Base-by-base conservation (phyloP, 345 rosid species). In the Barbarea vulgaris region DNA sequence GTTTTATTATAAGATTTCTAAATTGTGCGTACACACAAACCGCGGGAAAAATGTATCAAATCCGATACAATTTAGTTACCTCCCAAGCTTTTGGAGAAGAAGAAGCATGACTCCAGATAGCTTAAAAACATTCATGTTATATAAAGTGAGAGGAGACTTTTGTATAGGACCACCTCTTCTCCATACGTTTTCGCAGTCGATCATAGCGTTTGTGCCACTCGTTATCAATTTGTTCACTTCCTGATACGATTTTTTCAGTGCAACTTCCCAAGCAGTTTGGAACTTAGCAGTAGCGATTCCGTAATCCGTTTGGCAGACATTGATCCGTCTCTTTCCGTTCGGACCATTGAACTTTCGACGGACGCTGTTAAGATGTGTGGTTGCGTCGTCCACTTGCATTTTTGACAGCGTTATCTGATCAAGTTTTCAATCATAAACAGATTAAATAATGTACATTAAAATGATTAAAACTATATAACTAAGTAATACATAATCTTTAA, bases 261-360 rank as follows among this genome's bases (percentile, higher is more conserved):
- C 37, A 0, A 13, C 2, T 33, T 33, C 39, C 77, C 78, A 74
- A 31, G 78, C 78, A 21, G 19, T 14, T 0, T 41, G 21, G 28
- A 74, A 74, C 57, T 9, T 65, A 33, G 50, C 30, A 46, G 11
- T 12, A 21, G 78, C 72, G 7, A 7, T 56, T 31, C 21, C 39
- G 34, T 74, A 74, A 13, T 65, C 13, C 28, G 0, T 64, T 7
- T 12, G 13, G 66, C 78, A 74, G 34, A 46, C n/a, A 1, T 5
- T 19, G 41, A 74, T 56, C 31, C 78, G 60, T 25, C 27, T 66
- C 31, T n/a, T 66, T 30, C 78, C 72, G 36, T 42, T 8, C 9
- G 66, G 55, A 27, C 66, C 72, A 25, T 0, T 46, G 39, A 12
- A 56, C 2, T 15, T 14, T 46, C 31, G 0, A 4, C 25, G 3